Conservation (phyloP, 2,329 filamentous ascomycete species). For the Stagonosporopsis rhizophila region DNA sequence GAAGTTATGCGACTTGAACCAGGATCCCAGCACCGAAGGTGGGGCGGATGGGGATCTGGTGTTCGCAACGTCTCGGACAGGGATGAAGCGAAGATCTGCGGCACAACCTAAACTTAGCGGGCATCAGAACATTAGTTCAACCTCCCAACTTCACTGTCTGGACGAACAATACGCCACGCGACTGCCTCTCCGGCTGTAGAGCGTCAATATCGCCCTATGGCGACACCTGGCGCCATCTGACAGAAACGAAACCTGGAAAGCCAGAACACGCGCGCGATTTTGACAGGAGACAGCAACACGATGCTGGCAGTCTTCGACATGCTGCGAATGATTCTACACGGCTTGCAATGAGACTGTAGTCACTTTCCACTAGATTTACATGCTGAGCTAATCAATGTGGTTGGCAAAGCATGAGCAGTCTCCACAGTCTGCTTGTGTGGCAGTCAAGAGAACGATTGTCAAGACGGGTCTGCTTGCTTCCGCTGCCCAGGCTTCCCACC, state of each 20-base stretch:
- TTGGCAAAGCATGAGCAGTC: slow-evolving; percentile 25
- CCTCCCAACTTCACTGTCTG: slow-evolving; percentile 35
- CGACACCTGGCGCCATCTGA: slow-evolving; percentile 22
- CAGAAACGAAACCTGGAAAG: slow-evolving; percentile 37
- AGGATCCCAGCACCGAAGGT: slow-evolving; percentile 18
- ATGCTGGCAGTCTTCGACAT: slow-evolving; percentile 3
- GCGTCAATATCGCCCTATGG: slow-evolving; percentile 19
- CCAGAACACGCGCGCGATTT: slow-evolving; percentile 30
- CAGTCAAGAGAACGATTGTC: slow-evolving; percentile 26
- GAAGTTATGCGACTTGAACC: slow-evolving; percentile 21
- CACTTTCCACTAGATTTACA: background rate
- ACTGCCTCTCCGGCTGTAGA: slow-evolving; percentile 22
- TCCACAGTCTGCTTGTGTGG: slow-evolving; percentile 33
- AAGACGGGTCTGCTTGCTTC: slow-evolving; percentile 44
- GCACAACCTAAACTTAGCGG: slow-evolving; percentile 37
- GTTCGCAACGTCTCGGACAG: slow-evolving; percentile 33
- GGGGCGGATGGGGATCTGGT: slow-evolving; percentile 31
- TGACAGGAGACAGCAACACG: slow-evolving; percentile 17
- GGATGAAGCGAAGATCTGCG: slow-evolving; percentile 40
- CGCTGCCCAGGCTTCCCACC: slow-evolving; percentile 38
- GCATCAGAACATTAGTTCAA: slow-evolving; percentile 39
- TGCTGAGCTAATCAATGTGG: slow-evolving; percentile 7
- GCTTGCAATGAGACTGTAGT: too few relatives aligned
- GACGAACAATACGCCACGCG: slow-evolving; percentile 20
- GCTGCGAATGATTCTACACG: background rate